Evolutionary conservation across 2,329 filamentous ascomycete species (phyloP), one percentile per base, ranked within the genome.

Genomic region (Sporothrix schenckii): DNA sequence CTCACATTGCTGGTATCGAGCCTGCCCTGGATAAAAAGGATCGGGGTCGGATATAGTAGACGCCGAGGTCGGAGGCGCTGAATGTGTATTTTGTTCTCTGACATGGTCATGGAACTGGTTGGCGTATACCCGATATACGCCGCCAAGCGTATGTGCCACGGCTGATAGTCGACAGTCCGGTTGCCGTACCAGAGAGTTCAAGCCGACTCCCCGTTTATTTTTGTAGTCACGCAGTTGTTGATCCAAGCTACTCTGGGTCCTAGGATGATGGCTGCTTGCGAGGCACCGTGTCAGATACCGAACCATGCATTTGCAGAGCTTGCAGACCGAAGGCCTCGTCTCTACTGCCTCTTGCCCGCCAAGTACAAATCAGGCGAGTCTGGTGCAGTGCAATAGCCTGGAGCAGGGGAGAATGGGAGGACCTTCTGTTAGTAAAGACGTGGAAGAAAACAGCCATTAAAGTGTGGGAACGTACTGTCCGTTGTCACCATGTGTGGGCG

Each of bases 1-100:
- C 74, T 61, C 69, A 79, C 79, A 72, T 79, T 74, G 7, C 79
- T 78, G 53, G 77, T 78, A 63, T 81, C 79, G 21, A 75, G 79
- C 41, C 80, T 79, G 16, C 78, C 80, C 41, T 81, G 80, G 44
- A 81, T 75, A 24, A 81, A 72, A 4, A 81, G 69, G 41, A 81
- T 72, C 10, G 78, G 77, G 5, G 58, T 61, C 2, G 34, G 41
- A 10, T 61, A 69, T 5, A 41, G 49, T 49, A 50, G 16, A 13
- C 19, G n/a, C 27, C 34, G 63, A n/a, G 70, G 71, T 3, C 50
- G 56, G 3, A 73, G 47, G 19, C 58, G 54, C 34, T 70, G 66
- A 14, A 69, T 60, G 44, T 68, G 71, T 14, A 66, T 47, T 49
- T 49, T 71, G 19, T 39, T 30, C n/a, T 19, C 49, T 1, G 24